These are phyloP conservation scores for Alternaria postmessia DNA, from an alignment of 2,329 filamentous ascomycete genomes.

Conservation along the genomic window DNA sequence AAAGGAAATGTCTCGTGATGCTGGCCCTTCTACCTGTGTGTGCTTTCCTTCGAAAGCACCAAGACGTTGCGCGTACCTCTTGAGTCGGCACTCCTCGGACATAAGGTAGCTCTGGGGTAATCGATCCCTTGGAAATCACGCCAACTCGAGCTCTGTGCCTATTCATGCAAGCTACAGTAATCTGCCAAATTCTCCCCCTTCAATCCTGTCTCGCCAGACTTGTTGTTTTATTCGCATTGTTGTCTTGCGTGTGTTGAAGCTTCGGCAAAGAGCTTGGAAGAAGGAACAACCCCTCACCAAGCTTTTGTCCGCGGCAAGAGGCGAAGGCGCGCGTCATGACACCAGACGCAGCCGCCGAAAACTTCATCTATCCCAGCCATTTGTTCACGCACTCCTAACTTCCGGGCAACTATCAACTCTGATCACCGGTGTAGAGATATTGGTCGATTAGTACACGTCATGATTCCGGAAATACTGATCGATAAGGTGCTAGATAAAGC, in stretches of 20 bases:
- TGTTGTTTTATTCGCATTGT: not conserved
- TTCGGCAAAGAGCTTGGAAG: conserved; percentile 4
- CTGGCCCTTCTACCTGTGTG: no score
- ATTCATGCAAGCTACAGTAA: not conserved
- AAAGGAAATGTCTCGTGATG: not conserved
- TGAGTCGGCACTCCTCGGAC: not conserved
- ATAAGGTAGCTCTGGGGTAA: not conserved
- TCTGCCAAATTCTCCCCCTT: not conserved
- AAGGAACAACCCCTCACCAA: conserved; percentile 12
- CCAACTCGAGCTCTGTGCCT: not conserved
- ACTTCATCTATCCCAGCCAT: not conserved
- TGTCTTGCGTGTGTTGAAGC: not conserved
- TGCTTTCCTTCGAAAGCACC: not conserved
- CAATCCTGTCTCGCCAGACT: not conserved
- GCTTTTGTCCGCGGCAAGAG: conserved; percentile 11
- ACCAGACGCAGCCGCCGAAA: not conserved
- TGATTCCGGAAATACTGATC: conserved; percentile 63
- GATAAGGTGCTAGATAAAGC: conserved; percentile 37
- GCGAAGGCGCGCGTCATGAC: conserved; percentile 2
- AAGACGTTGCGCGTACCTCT: not conserved
- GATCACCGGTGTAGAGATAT: not conserved
- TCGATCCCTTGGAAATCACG: not conserved
- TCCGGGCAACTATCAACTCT: not conserved
- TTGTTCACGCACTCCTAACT: not conserved
- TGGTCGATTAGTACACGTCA: not conserved